These are phyloP conservation scores for Tylopilus subfusipes DNA, from an alignment of 768 basidiomycete species.

Conservation along the genomic window DNA sequence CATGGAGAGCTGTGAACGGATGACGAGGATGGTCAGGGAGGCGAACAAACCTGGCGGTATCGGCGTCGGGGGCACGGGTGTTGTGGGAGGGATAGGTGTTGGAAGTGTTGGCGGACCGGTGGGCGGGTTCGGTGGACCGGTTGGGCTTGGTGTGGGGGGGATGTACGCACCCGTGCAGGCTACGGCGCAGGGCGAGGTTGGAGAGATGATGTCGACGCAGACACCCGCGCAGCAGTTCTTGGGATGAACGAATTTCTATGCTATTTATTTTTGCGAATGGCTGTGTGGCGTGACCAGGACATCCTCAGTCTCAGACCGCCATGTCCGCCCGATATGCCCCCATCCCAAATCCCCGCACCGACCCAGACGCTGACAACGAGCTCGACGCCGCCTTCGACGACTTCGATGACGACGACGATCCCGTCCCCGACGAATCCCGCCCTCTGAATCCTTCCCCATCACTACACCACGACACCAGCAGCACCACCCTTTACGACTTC, in stretches of 20 bases:
- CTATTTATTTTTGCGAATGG: background rate
- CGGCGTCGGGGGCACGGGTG: slow-evolving; percentile 6
- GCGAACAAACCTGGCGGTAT: slow-evolving; percentile 25
- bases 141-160: slow-evolving; percentile 19
- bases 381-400: slow-evolving; percentile 89
- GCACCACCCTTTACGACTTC: slow-evolving; percentile 63
- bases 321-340: slow-evolving; percentile 67
- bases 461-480: slow-evolving; percentile 14
- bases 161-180: slow-evolving; percentile 13
- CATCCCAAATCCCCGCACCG: slow-evolving; percentile 54
- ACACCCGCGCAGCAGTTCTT: slow-evolving; percentile 21
- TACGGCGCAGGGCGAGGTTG: slow-evolving; percentile 4
- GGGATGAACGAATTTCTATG: background rate
- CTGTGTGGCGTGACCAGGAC: slow-evolving; percentile 3
- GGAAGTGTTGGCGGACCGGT: slow-evolving; percentile 30
- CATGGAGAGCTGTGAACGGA: slow-evolving; percentile 71
- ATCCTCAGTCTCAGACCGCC: background rate
- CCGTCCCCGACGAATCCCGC: slow-evolving; percentile 39
- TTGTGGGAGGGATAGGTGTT: slow-evolving; percentile 8
- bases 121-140: slow-evolving; percentile 29
- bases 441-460: slow-evolving; percentile 50
- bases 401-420: slow-evolving; percentile 52
- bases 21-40: slow-evolving; percentile 51
- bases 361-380: slow-evolving; percentile 50
- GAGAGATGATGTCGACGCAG: slow-evolving; percentile 14